A percentile compares a stretch with the other conserved stretches of the same genome.
phyloP scores from a whole-genome alignment of 257 asterid genomes.

The Capsicum baccatum region DNA sequence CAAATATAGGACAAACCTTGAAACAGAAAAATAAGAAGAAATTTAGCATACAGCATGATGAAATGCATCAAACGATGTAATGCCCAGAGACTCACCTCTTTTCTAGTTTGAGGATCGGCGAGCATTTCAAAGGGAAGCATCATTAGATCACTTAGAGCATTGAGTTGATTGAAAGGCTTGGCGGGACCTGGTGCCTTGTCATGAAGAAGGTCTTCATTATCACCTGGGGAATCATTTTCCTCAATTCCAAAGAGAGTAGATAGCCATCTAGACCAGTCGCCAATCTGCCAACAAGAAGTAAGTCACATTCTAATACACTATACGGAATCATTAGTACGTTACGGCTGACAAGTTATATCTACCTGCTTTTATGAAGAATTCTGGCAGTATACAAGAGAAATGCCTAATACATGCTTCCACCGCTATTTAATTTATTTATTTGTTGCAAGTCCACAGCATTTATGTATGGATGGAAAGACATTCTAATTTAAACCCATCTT shows the following conservation, averaged over 20 bases:
- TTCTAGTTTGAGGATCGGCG: conserved; percentile 70
- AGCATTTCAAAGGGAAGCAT: conserved; percentile 92
- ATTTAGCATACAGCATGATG: conserved; percentile 34
- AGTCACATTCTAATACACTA: not conserved
- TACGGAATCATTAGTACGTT: not conserved
- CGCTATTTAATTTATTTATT: not conserved
- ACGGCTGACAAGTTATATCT: not conserved
- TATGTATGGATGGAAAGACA: conserved; percentile 1
- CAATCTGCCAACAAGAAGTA: conserved; percentile 57
- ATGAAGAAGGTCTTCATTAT: conserved; percentile 30
- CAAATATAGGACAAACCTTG: conserved; percentile 85
- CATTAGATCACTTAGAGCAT: conserved; percentile 85
- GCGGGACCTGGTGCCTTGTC: conserved; percentile 47
- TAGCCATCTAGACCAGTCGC: conserved; percentile 93
- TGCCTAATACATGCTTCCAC: not conserved
- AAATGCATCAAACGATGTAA: not conserved
- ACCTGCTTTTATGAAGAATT: not conserved
- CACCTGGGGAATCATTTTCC: conserved; percentile 55
- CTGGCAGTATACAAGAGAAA: not conserved
- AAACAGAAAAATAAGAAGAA: not conserved
- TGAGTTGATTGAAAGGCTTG: conserved; percentile 79
- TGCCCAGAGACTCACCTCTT: conserved; percentile 58
- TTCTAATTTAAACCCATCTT: not conserved
- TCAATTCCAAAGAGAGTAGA: conserved; percentile 76
- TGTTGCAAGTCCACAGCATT: not conserved